Conservation (phyloP, 345 rosid genomes). For the Viola odorata region DNA sequence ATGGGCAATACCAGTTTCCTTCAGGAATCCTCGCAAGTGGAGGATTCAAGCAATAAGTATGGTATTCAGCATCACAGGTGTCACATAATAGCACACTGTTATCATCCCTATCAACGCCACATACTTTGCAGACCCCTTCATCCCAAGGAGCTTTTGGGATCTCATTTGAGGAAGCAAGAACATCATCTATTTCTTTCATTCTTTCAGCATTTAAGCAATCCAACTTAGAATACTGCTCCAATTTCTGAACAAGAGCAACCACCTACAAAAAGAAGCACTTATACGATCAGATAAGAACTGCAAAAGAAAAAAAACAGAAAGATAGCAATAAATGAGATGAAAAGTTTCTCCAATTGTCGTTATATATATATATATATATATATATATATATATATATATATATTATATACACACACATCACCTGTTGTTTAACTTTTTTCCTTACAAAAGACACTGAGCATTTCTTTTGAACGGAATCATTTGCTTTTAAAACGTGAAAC, state of each 20-base stretch:
- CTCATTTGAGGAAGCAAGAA: constrained; percentile 55
- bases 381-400: too few species aligned
- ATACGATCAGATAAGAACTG: constrained; percentile 10
- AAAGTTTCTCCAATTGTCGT: too few species aligned
- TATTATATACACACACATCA: too few species aligned
- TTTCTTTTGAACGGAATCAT: too few species aligned
- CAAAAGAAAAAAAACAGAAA: neutral
- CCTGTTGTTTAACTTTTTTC: too few species aligned
- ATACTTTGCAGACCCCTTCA: constrained; percentile 97
- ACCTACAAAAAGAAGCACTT: constrained; percentile 50
- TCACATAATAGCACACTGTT: constrained; percentile 96
- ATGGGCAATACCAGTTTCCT: constrained; percentile 99
- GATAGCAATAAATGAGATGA: neutral
- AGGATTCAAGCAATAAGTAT: constrained; percentile 96
- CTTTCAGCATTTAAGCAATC: constrained; percentile 55
- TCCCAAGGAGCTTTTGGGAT: constrained; percentile 99
- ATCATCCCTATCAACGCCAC: constrained; percentile 96
- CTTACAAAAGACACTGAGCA: too few species aligned
- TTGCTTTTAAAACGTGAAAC: too few species aligned
- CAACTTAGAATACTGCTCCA: constrained; percentile 47
- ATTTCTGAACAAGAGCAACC: constrained; percentile 53
- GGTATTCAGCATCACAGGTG: constrained; percentile 95
- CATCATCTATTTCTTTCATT: constrained; percentile 59
- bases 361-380: too few species aligned
- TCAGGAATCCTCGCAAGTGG: constrained; percentile 94